Evolutionary conservation across 1,284 basidiomycete genomes (phyloP).

Genomic region (Cutaneotrichosporon cutaneum): DNA sequence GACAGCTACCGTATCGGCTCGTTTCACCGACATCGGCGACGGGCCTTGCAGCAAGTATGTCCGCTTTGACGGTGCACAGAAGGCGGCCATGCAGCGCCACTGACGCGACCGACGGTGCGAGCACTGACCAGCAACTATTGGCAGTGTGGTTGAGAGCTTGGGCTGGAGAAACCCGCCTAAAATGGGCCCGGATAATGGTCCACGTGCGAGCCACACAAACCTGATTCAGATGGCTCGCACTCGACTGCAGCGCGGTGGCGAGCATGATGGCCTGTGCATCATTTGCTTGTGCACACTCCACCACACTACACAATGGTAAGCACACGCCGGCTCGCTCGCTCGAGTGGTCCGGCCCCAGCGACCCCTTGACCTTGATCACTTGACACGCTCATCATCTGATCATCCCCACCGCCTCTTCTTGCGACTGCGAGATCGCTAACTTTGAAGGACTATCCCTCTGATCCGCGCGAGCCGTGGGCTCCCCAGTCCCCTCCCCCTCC

Average conservation of each 20-base stretch:
- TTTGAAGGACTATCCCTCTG: conserved; percentile 24
- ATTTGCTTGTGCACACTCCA: conserved; percentile 1
- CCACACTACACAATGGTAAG: conserved; percentile 1
- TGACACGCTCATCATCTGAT: neutral
- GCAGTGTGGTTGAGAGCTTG: too few relatives aligned
- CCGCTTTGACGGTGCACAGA: neutral
- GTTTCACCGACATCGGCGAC: too few relatives aligned
- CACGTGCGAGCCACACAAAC: neutral
- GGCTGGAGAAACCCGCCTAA: neutral
- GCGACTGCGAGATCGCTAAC: neutral
- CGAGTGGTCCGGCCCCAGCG: neutral
- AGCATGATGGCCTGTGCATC: neutral
- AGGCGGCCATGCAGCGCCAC: neutral
- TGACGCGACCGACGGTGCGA: neutral
- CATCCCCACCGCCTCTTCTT: neutral
- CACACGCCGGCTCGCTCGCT: neutral
- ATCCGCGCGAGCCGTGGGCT: conserved; percentile 45
- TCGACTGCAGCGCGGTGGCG: neutral
- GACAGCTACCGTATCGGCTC: neutral
- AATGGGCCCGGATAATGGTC: neutral
- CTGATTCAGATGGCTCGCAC: neutral
- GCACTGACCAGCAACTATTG: too few relatives aligned
- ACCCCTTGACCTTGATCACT: neutral
- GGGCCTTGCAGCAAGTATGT: neutral
- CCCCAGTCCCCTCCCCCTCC: conserved; percentile 29